Percentiles rank a stretch among this genome's conserved stretches.
Conservation (phyloP, 31 red algal genomes). For the Asparagopsis taxiformis region DNA sequence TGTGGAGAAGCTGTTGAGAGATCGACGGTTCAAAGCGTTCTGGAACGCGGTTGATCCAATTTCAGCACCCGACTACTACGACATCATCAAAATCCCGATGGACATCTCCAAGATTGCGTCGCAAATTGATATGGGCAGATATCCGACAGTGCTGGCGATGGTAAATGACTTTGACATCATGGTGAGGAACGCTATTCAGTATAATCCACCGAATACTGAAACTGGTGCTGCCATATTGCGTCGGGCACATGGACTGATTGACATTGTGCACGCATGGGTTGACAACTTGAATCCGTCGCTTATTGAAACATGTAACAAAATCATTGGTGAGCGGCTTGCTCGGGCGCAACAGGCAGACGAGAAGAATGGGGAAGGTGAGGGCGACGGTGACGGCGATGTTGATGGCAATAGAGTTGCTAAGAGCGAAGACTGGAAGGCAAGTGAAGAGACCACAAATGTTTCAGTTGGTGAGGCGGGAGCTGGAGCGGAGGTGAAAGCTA, state of each 20-base stretch:
- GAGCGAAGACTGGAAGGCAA: too few species aligned
- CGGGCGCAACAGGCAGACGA: conserved; percentile 25
- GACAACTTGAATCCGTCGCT: conserved; percentile 68
- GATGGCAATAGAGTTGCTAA: too few species aligned
- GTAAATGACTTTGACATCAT: conserved; percentile 83
- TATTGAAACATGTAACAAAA: conserved; percentile 73
- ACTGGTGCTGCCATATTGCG: conserved; percentile 63
- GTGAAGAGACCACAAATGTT: too few species aligned
- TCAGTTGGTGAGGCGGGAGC: too few species aligned
- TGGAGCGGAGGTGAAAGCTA: too few species aligned
- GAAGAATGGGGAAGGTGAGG: too few species aligned
- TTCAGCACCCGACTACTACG: conserved; percentile 87
- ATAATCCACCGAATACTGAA: conserved; percentile 86
- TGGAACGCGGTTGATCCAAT: conserved; percentile 63
- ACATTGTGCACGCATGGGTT: conserved; percentile 86
- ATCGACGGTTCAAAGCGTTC: conserved; percentile 70
- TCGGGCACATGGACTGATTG: conserved; percentile 77
- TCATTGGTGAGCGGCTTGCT: conserved; percentile 52
- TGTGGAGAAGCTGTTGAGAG: conserved; percentile 66
- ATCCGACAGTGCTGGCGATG: conserved; percentile 80
- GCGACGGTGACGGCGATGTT: too few species aligned
- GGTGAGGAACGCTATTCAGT: conserved; percentile 78
- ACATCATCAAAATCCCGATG: conserved; percentile 90
- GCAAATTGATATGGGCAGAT: conserved; percentile 48
- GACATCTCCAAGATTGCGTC: conserved; percentile 73